Base-by-base conservation (phyloP, 495 filamentous ascomycete genomes). In the Choiromyces venosus region DNA sequence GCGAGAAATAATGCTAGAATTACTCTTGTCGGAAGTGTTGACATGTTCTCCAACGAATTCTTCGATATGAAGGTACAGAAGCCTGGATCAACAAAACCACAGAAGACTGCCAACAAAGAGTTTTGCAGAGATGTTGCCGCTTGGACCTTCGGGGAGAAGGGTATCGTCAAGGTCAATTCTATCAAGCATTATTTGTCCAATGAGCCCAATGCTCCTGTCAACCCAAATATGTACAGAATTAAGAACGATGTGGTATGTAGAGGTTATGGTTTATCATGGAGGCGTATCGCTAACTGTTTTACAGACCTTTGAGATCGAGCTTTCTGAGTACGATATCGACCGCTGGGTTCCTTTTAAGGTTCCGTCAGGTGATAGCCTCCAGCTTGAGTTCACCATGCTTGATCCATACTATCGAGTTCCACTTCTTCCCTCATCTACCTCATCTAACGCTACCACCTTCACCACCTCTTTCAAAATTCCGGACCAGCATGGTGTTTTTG, bases 361-460 rank as follows among this genome's bases (percentile, higher is more conserved):
- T 40, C 89, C 92, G 70, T 73, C 85, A 4, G 83, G 81, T 69
- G 95, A 99, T 81, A 85, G 83, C 37, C 82, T 98, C 19, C 95
- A 99, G 82, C 91, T 99, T 71, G 95, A 99, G 83, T 96, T 97
- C 86, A 93, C 89, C 84, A 99, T 99, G 95, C 91, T 99, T 19
- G 97, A 94, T 9, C 95, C 96, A 76, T 97, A 96, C 89, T 91
- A 97, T 85, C 94, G 96, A n/a, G 87, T 97, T 33, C 82, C 87
- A 73, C 90, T 99, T 8, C 66, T 81, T 37, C 91, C 90, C 21
- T 73, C 83, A 18, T 78, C 79, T 68, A 85, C 84, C 19, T 91
- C 90, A 0, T 78, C 85, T 42, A 91, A 91, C 79, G 88, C 88
- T 78, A 90, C 92, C 42, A 86, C 91, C 42, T 99, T 89, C 86